Base-by-base conservation (phyloP, 2,329 filamentous ascomycete species). In the Colletotrichum kahawae region DNA sequence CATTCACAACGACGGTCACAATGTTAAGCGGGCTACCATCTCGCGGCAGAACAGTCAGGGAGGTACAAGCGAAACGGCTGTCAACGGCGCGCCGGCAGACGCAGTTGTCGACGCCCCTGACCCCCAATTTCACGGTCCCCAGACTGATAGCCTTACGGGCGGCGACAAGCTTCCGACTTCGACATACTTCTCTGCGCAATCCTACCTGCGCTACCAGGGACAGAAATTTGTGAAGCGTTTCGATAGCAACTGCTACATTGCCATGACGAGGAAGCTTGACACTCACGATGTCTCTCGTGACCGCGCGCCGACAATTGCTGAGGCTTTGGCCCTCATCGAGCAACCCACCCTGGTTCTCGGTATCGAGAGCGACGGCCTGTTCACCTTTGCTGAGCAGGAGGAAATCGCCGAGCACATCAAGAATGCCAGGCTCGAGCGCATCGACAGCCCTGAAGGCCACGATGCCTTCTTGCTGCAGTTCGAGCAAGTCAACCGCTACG, bases 171-270 rank as follows among this genome's bases (percentile, higher is more conserved):
- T 89, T 71, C 84, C 90, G 8, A 90, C 92, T 0, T 92, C 93
- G 9, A 97, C 95, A n/a, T 98, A 98, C 85, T 99, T 98, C 85
- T 98, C 97, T 1, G 97, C 97, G 1, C 97, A 99, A 83, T 98
- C 96, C 1, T 99, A 99, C 84, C 91, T 99, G 57, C 94, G 97
- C 24, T 99, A 99, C 84, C 97, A 99, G 85, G 96, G 95, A 71
- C 91, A 93, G 80, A 99, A 99, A 84, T 99, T 99, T 80, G 97
- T 98, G 80, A 95, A 95, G 84, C 94, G 97, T 12, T 99, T 98
- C 83, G 97, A 99, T 84, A 95, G 95, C 80, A 99, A 99, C 84
- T 99, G 97, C 87, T 99, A 99, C 87, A 98, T 99, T 79, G 96
- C 97, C 78, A 98, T 99, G 84, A 98, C 97, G 6, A 94, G 97